These are phyloP conservation scores for Malus orientalis DNA, from an alignment of 306 rosid species.

Conservation along the genomic window DNA sequence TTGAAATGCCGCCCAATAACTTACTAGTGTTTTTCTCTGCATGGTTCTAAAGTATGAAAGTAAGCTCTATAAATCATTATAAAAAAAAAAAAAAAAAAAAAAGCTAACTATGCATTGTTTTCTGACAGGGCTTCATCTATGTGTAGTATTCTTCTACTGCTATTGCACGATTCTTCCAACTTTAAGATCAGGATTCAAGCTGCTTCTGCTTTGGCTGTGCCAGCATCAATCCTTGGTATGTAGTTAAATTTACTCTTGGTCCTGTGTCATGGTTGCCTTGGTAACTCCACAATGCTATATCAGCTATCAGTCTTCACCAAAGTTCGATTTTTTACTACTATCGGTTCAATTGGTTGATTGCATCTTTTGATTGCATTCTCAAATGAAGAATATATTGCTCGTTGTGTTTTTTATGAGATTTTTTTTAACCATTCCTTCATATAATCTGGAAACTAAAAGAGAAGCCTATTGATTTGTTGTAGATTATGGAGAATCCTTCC, in stretches of 20 bases:
- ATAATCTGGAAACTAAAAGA: background rate
- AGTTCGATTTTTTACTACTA: background rate
- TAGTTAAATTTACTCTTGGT: slow-evolving; percentile 7
- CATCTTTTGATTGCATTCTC: background rate
- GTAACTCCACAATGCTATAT: background rate
- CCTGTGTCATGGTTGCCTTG: background rate
- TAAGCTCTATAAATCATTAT: background rate
- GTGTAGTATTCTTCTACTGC: slow-evolving; percentile 73
- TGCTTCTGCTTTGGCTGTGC: slow-evolving; percentile 93
- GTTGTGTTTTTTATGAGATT: background rate
- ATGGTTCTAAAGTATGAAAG: background rate
- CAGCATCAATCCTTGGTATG: slow-evolving; percentile 58
- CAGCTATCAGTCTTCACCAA: background rate
- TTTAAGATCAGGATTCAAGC: slow-evolving; percentile 94
- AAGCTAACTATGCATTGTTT: background rate
- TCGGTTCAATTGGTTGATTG: background rate
- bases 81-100: background rate
- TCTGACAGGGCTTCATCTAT: slow-evolving; percentile 68
- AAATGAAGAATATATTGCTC: background rate
- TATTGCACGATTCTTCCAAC: slow-evolving; percentile 78
- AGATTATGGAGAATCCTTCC: slow-evolving; percentile 82
- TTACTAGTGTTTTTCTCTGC: background rate
- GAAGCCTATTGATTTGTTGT: slow-evolving; percentile 25
- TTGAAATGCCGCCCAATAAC: background rate
- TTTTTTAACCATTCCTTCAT: background rate